Base-by-base conservation (phyloP, 2,329 filamentous ascomycete species). In the Coleophoma cylindrospora region DNA sequence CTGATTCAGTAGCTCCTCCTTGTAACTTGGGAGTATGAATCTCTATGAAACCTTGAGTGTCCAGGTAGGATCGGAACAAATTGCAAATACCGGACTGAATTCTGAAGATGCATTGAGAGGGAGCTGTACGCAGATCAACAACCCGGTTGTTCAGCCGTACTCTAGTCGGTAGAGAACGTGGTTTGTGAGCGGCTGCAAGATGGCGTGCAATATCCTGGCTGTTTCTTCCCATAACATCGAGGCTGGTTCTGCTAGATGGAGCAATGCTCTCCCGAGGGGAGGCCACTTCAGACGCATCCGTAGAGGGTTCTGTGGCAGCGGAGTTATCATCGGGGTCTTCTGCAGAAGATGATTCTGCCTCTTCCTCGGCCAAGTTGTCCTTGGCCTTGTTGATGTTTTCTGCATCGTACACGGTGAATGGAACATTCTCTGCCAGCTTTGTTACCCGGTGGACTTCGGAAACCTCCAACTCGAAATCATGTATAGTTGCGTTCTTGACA, bases 11-110 rank as follows among this genome's bases (percentile, higher is more conserved):
- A 1, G 91, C 91, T 12, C 87, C 85, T 2, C 89, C 89, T 72
- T 95, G 90, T 40, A 96, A 74, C 70, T 96, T 96, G 2, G 91
- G 91, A 0, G 90, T 95, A 65, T 96, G 90, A 53, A 96, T 96
- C 68, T 96, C 91, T 52, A 95, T 86, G 65, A 96, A 96, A 14
- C 83, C 86, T 55, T 86, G 75, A 2, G 78, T 75, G 57, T 92
- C 87, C 1, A 96, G 78, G 2, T 86, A 83, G 10, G 78, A 70
- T 45, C 91, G 87, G 77, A 96, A 96, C 22, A 87, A 76, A 60
- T 86, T 86, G 59, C 87, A 85, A 50, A 96, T 82, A 22, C 83
- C 85, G 4, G 90, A 87, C 57, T 94, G 89, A 45, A 96, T 83
- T 52, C 89, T 86, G 76, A 96, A 95, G 56, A 96, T 86, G 34